Conservation (phyloP, 306 rosid species). For the Myrica gale region DNA sequence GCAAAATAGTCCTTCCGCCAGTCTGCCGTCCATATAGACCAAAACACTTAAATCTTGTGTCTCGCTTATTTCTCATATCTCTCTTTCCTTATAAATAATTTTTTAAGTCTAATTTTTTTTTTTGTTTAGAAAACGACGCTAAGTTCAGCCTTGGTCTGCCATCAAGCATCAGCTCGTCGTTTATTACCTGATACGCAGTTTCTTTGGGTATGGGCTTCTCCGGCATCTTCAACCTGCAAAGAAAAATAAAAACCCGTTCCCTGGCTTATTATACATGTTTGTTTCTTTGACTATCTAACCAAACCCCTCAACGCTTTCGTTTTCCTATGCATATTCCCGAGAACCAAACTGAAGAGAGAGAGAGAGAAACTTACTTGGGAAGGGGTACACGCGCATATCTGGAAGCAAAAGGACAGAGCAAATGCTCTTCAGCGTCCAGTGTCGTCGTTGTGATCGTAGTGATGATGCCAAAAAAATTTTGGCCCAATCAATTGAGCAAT, state of each 20-base stretch:
- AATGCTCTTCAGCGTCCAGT: slow-evolving; percentile 10
- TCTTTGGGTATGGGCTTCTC: slow-evolving; percentile 36
- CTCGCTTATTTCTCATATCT: slow-evolving; percentile 82
- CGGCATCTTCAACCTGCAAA: slow-evolving; percentile 37
- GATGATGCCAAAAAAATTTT: too few relatives aligned
- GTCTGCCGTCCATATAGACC: too few relatives aligned
- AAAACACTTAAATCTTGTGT: too few relatives aligned
- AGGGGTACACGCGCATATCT: slow-evolving; percentile 32
- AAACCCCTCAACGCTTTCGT: too few relatives aligned
- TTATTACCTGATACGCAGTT: slow-evolving; percentile 51
- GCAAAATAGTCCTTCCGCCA: too few relatives aligned
- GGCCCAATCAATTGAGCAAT: too few relatives aligned
- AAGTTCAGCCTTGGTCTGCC: slow-evolving; percentile 49
- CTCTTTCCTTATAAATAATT: slow-evolving; percentile 66
- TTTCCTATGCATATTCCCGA: not conserved
- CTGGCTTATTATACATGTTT: too few relatives aligned
- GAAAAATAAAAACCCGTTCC: not conserved
- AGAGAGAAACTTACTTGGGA: slow-evolving; percentile 25
- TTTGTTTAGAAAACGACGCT: slow-evolving; percentile 65
- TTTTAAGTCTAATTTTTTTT: slow-evolving; percentile 72
- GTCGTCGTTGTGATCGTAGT: slow-evolving; percentile 1
- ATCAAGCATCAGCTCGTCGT: slow-evolving; percentile 56
- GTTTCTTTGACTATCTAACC: too few relatives aligned
- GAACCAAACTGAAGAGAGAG: not conserved
- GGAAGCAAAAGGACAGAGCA: slow-evolving; percentile 39